These are phyloP conservation scores for Tephrocybe sp. DNA, from an alignment of 768 basidiomycete species.

Conservation along the genomic window DNA sequence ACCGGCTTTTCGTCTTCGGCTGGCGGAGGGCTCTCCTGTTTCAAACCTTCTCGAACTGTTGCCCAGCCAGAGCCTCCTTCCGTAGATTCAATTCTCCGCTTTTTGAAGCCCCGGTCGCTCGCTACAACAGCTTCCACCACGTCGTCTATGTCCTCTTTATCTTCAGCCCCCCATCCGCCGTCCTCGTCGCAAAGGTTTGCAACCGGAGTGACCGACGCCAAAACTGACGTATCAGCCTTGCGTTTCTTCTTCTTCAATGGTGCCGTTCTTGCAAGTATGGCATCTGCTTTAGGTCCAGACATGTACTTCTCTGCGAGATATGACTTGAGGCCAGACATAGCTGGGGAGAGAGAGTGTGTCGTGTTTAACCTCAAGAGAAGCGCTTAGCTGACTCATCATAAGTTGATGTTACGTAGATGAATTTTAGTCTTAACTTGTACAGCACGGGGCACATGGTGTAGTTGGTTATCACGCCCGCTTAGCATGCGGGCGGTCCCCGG, in stretches of 20 bases:
- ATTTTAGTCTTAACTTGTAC: neutral
- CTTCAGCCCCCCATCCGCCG: slow-evolving; percentile 59
- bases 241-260: slow-evolving; percentile 79
- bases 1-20: slow-evolving; percentile 70
- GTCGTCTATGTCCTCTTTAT: slow-evolving; percentile 56
- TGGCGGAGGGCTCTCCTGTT: slow-evolving; percentile 52
- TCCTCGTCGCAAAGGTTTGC: slow-evolving; percentile 67
- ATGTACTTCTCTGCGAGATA: slow-evolving; percentile 94
- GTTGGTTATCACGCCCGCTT: slow-evolving; percentile 20
- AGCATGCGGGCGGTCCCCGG: slow-evolving; percentile 19
- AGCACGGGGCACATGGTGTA: slow-evolving; percentile 15
- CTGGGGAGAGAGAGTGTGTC: neutral
- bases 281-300: slow-evolving; percentile 95
- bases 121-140: slow-evolving; percentile 65
- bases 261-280: slow-evolving; percentile 72
- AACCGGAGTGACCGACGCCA: slow-evolving; percentile 24
- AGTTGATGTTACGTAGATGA: neutral
- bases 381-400: slow-evolving; percentile 5
- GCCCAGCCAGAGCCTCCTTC: slow-evolving; percentile 64
- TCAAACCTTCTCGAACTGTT: slow-evolving; percentile 57
- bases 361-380: neutral
- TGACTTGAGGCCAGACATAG: slow-evolving; percentile 63
- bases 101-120: slow-evolving; percentile 79
- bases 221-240: slow-evolving; percentile 42
- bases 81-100: slow-evolving; percentile 45